Evolutionary conservation across 805 yeast species (phyloP), one percentile per base, ranked within the genome.

Genomic region (Starmerella potacharoeniae): DNA sequence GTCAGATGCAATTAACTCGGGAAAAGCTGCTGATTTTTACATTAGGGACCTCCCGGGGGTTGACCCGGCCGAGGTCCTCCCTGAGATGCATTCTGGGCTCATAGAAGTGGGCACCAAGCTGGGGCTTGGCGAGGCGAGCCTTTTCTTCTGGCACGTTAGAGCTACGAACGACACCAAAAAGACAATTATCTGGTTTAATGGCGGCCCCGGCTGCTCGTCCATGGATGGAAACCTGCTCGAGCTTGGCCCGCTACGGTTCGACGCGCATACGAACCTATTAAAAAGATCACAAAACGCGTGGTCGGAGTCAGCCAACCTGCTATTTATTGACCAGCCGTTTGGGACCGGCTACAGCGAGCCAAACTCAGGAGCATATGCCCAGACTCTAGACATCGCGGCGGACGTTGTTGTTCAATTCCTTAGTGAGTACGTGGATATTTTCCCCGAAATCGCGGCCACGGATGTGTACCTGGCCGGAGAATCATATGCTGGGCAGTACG

Each of bases 171-270:
- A 66, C 6, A 64, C 68, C 14, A 66, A 66, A 39, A 64, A 62
- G 28, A 72, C 74, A 4, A 60, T 74, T 29, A 76, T 93, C 53
- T 93, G 98, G 97, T 75, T 93, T 28, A 93, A 93, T 68, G 98
- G 98, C 41, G 98, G 98, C 0, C 98, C 98, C 0, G 98, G 98
- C 0, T 93, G 98, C 68, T 89, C 96, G 1, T 89, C 97, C 0
- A 81, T 91, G 93, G 98, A 93, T 69, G 98, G 98, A 14, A 96
- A 95, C 0, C 67, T 93, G 60, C 79, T 90, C 80, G 98, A 93
- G 68, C 71, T 82, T 3, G 98, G 98, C 0, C 97, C 98, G 0
- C 78, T 88, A 45, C 74, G 96, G 53, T 76, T 88, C 17, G 61
- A 66, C 0, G 65, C 76, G 8, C 75, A 72, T 3, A 56, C 56